phyloP scores from a whole-genome alignment of 2,329 filamentous ascomycete species.

The Cercospora citrullina region DNA sequence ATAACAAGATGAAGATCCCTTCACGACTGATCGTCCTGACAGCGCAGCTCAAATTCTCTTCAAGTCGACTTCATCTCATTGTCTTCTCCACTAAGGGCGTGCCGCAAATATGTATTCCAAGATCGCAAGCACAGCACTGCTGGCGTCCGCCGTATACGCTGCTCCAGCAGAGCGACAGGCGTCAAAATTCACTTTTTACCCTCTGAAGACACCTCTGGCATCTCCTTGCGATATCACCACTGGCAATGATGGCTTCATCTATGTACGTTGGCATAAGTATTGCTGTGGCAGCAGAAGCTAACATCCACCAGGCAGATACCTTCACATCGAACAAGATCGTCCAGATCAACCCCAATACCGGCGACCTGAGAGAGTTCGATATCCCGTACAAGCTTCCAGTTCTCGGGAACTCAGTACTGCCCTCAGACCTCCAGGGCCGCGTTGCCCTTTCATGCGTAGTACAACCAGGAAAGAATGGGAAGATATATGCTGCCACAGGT shows the following conservation, averaged over 20 bases:
- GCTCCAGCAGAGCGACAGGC: conserved; percentile 23
- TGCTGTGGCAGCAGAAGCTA: not conserved
- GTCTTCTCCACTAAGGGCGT: not conserved
- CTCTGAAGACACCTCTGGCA: conserved; percentile 22
- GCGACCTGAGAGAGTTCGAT: conserved; percentile 24
- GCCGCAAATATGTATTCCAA: conserved; percentile 15
- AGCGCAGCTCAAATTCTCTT: not conserved
- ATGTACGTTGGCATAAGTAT: conserved; percentile 10
- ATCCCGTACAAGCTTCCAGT: conserved; percentile 28
- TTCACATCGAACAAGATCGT: conserved; percentile 32
- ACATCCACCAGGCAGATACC: conserved; percentile 23
- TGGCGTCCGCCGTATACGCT: conserved; percentile 14
- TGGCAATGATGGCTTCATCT: conserved; percentile 25
- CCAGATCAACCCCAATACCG: conserved; percentile 22
- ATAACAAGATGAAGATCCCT: conserved; percentile 12
- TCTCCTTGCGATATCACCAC: conserved; percentile 27
- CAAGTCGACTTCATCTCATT: not conserved
- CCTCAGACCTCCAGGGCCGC: conserved; percentile 20
- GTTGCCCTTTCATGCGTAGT: conserved; percentile 26
- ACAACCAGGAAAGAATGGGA: conserved; percentile 28
- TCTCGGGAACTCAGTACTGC: conserved; percentile 23
- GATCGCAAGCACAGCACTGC: conserved; percentile 19
- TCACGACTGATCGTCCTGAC: not conserved
- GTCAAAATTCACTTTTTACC: conserved; percentile 24
- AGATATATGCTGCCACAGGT: conserved; percentile 27